Base-by-base conservation (phyloP, 208 protist genomes). In the Crithidia acanthocephali region DNA sequence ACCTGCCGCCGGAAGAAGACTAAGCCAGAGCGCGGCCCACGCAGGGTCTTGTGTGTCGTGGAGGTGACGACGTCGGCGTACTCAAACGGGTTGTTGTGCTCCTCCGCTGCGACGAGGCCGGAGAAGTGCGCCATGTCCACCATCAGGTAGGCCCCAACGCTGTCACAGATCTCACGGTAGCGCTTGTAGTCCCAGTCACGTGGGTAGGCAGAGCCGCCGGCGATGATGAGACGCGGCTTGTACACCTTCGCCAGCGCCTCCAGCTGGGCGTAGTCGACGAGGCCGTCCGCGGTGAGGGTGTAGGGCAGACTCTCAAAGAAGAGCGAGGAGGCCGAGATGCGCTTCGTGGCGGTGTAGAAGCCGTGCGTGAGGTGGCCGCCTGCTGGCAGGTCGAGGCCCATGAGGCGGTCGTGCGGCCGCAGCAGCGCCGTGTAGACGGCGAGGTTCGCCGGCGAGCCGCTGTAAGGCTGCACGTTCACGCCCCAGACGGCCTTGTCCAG, bases 41-140 rank as follows among this genome's bases (percentile, higher is more conserved):
- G 93, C 2, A 99, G 88, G 25, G 98, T 98, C 92, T 99, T 99
- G 95, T 99, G 99, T 27, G 99, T 99, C 32, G 99, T 99, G n/a
- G 98, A 99, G 20, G 99, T 99, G 32, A 99, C 99, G 33, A 99
- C 81, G 84, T 99, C 98, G 48, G 88, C 98, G 76, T 92, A 93
- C 6, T 92, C 79, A 74, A 99, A 99, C 10, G 99, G 98, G 18
- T 70, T 81, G 48, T 85, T 68, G 42, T 92, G 74, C 45, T 88
- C 80, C n/a, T 92, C 79, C 27, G 93, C 90, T 1, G 97, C 96
- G 30, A 99, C 91, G 20, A 98, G 86, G 25, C 97, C 98, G 28
- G 86, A 84, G 47, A 96, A 98, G 90, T 99, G 99, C 13, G 98
- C 98, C 98, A 99, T 99, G 87, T 99, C 99, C 74, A 93, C 88